phyloP scores from a whole-genome alignment of 2,329 filamentous ascomycete genomes.

The Myriosclerotinia scirpicola region DNA sequence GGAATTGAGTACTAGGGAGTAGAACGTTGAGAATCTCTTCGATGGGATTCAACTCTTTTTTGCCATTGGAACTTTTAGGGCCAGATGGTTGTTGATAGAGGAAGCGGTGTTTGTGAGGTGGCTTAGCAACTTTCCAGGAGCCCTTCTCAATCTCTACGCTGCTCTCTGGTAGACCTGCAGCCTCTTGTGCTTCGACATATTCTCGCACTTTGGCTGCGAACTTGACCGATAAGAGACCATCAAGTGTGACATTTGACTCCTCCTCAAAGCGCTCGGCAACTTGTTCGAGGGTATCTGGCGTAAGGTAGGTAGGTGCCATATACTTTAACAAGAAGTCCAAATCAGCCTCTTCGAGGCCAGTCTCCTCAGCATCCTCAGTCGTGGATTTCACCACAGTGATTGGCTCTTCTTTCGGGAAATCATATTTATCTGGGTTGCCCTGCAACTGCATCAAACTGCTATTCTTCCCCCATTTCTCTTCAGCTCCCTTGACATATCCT shows the following conservation, averaged over 20 bases:
- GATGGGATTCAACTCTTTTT: slow-evolving; percentile 56
- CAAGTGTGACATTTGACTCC: slow-evolving; percentile 79
- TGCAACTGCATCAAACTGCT: slow-evolving; percentile 92
- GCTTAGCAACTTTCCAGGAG: slow-evolving; percentile 74
- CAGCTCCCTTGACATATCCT: slow-evolving; percentile 82
- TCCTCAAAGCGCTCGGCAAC: slow-evolving; percentile 78
- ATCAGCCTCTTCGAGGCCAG: slow-evolving; percentile 72
- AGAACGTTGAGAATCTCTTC: slow-evolving; percentile 79
- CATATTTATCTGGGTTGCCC: slow-evolving; percentile 86
- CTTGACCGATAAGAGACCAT: slow-evolving; percentile 73
- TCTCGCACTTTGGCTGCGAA: slow-evolving; percentile 71
- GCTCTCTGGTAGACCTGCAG: slow-evolving; percentile 45
- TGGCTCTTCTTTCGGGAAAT: slow-evolving; percentile 68
- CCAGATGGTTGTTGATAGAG: slow-evolving; percentile 68
- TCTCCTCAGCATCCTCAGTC: slow-evolving; percentile 44
- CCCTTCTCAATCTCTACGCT: slow-evolving; percentile 58
- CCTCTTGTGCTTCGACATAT: slow-evolving; percentile 68
- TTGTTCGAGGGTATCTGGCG: slow-evolving; percentile 84
- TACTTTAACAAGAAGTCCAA: slow-evolving; percentile 89
- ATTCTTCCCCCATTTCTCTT: slow-evolving; percentile 83
- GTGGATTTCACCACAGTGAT: slow-evolving; percentile 45
- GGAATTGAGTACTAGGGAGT: slow-evolving; percentile 81
- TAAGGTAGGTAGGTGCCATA: slow-evolving; percentile 86
- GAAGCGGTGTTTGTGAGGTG: slow-evolving; percentile 94
- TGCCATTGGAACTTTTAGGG: slow-evolving; percentile 38